Base-by-base conservation (phyloP, 106 monocot genomes). In the Dactylorhiza incarnata region DNA sequence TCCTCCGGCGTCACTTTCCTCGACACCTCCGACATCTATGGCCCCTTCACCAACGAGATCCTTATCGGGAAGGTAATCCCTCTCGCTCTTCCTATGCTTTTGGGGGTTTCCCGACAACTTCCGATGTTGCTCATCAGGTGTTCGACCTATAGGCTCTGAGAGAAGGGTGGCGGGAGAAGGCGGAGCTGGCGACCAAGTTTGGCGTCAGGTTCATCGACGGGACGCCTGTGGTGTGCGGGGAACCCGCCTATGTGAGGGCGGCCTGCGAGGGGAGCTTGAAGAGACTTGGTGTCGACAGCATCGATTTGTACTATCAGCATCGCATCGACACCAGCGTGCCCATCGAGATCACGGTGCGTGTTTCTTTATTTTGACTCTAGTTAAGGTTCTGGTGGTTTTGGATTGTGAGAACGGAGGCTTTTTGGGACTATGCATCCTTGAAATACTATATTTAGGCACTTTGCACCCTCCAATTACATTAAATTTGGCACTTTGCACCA, bases 231-330 rank as follows among this genome's bases (percentile, higher is more conserved):
- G 43, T 82, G 9, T 29, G 73, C 3, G 89, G 89, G n/a, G 80
- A 86, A 8, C 89, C 89, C 2, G 84, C 73, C 10, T 89, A 89
- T 45, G 84, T 89, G 46, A 73, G 89, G 51, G 84, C 84, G 9
- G 81, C 82, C 15, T 84, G 86, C 62, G 80, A 86, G 73, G 82
- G 48, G 11, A 90, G 86, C 77, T 59, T 90, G 55, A 58, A 86
- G 59, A 70, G 89, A 24, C 82, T 90, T 15, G 84, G 72, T 0
- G 45, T 87, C 16, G 82, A 86, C 50, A 86, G 80, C 77, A 82
- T 90, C 66, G 89, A 90, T 68, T 77, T 90, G 52, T 90, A 90
- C 45, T 90, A 90, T 26, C 86, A 86, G 78, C 89, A 90, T 51
- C 76, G 86, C 0, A 49, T 90, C 16, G 86, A 90, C 59, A 84